phyloP scores from a whole-genome alignment of 2,329 filamentous ascomycete species.

The Aspergillus tubingensis region DNA sequence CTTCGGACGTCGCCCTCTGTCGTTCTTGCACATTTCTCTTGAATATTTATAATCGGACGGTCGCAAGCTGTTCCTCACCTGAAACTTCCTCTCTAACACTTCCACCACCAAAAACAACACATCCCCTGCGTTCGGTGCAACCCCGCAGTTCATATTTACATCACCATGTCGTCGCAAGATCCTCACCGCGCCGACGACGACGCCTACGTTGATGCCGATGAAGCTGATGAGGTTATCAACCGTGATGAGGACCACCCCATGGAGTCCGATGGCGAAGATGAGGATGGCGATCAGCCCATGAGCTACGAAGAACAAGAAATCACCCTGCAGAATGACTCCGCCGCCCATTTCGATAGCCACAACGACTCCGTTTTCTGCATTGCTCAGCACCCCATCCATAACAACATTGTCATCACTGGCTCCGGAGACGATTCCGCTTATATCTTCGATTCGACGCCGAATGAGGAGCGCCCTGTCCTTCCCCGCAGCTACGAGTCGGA shows the following conservation, averaged over 20 bases:
- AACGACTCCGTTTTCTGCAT: constrained; percentile 93
- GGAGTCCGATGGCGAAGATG: constrained; percentile 69
- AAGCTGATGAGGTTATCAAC: constrained; percentile 74
- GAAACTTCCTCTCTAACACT: not conserved
- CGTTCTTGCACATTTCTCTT: not conserved
- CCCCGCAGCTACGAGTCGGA: constrained; percentile 73
- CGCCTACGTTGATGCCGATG: constrained; percentile 73
- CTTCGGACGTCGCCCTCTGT: not conserved
- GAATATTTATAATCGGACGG: not conserved
- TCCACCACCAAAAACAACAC: not conserved
- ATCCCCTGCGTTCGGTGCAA: not conserved
- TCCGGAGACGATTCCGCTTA: constrained; percentile 85
- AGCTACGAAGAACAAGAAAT: constrained; percentile 63
- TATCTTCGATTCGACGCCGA: constrained; percentile 74
- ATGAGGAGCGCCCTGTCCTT: constrained; percentile 63
- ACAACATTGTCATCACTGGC: constrained; percentile 80
- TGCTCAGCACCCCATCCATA: constrained; percentile 81
- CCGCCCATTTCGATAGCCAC: constrained; percentile 88
- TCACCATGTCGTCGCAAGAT: constrained; percentile 39
- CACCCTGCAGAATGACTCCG: constrained; percentile 83
- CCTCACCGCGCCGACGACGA: constrained; percentile 59
- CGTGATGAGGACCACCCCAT: constrained; percentile 71
- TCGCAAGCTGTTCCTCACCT: not conserved
- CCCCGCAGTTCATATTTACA: not conserved
- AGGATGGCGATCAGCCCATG: constrained; percentile 52